These are phyloP conservation scores for Asterophora parasitica DNA, from an alignment of 768 basidiomycete genomes.

Conservation along the genomic window DNA sequence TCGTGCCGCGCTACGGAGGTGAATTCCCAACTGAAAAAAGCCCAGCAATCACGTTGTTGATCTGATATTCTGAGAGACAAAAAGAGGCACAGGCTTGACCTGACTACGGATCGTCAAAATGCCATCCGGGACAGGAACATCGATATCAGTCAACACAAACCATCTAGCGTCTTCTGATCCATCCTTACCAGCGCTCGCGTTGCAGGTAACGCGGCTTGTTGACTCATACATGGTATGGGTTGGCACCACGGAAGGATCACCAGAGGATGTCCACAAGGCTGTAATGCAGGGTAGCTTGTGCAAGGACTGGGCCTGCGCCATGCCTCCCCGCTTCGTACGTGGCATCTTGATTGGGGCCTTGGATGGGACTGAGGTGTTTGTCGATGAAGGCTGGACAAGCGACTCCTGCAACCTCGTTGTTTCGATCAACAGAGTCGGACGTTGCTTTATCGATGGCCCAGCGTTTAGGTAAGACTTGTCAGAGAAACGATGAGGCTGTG, in stretches of 20 bases:
- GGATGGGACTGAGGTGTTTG: conserved; percentile 7
- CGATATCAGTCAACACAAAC: conserved; percentile 35
- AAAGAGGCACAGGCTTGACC: conserved; percentile 1
- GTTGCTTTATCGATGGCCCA: conserved; percentile 70
- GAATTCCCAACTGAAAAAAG: no score
- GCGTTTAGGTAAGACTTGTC: conserved; percentile 58
- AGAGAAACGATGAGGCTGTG: conserved; percentile 7
- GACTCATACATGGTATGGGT: conserved; percentile 84
- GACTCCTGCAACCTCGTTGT: conserved; percentile 56
- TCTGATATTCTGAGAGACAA: neutral
- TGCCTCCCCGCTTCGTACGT: conserved; percentile 51
- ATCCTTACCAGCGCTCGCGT: conserved; percentile 50
- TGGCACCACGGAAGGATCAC: conserved; percentile 48
- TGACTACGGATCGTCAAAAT: conserved; percentile 7
- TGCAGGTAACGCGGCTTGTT: conserved; percentile 63
- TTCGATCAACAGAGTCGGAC: conserved; percentile 58
- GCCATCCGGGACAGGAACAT: conserved; percentile 10
- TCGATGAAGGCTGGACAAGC: conserved; percentile 27
- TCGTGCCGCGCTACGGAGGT: no score
- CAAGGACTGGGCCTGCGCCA: conserved; percentile 80
- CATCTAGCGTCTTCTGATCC: conserved; percentile 47
- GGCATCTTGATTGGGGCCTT: conserved; percentile 11
- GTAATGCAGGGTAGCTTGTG: conserved; percentile 52
- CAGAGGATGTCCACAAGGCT: conserved; percentile 44
- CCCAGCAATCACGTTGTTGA: neutral